A percentile compares a stretch with the other conserved stretches of the same genome.
Conservation (phyloP, 192 early-diverging fungal species). For the Lobosporangium transversale region DNA sequence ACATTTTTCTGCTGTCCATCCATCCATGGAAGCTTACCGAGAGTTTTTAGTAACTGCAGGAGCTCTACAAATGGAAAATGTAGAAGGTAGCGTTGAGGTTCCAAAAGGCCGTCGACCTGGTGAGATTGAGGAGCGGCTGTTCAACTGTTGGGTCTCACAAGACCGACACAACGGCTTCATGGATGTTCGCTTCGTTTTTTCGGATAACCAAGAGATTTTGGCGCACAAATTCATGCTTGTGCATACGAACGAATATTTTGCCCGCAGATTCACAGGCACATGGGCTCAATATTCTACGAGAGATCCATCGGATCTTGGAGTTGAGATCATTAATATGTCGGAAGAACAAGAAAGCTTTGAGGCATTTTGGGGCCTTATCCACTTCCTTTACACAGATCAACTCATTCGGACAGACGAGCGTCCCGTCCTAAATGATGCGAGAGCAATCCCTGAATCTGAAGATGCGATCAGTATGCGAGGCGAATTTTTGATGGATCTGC, state of each 20-base stretch:
- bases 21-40: neutral
- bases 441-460: neutral
- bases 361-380: slow-evolving; percentile 15
- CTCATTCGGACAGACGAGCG: slow-evolving; percentile 10
- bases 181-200: slow-evolving; percentile 29
- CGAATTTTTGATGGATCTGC: slow-evolving; percentile 16
- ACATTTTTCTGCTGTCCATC: neutral
- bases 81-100: neutral
- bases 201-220: neutral
- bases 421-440: neutral
- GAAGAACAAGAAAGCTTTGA: neutral
- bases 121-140: slow-evolving; percentile 1
- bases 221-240: slow-evolving; percentile 29
- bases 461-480: slow-evolving; percentile 3
- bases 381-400: slow-evolving; percentile 17
- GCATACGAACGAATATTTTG: slow-evolving; percentile 13
- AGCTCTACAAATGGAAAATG: slow-evolving; percentile 6
- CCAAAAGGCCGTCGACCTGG: neutral
- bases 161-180: slow-evolving; percentile 20
- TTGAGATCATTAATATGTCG: slow-evolving; percentile 17
- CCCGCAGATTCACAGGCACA: neutral
- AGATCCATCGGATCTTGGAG: neutral
- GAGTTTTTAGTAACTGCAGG: slow-evolving; percentile 14
- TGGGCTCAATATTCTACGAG: slow-evolving; percentile 4
- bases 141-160: slow-evolving; percentile 14